Conservation (phyloP, 768 basidiomycete species). For the Russula dissimulans region DNA sequence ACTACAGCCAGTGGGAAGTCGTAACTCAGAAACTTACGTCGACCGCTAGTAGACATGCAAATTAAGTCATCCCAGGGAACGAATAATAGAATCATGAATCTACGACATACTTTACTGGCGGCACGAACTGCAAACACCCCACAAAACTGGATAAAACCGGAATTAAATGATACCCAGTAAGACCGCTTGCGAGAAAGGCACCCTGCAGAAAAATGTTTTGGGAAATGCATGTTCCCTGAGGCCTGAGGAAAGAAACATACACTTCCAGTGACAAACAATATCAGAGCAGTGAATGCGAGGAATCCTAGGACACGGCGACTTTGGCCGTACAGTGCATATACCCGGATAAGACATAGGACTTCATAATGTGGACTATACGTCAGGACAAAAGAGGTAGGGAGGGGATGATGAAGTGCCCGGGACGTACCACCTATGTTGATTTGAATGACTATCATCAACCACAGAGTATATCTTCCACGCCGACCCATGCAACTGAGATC, state of each 20-base stretch:
- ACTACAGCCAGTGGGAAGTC: too few species aligned
- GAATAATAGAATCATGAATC: neutral
- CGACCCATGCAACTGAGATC: neutral
- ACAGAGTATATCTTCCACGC: neutral
- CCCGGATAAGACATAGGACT: constrained; percentile 1
- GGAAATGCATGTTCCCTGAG: neutral
- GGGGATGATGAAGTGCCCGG: too few species aligned
- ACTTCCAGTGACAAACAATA: neutral
- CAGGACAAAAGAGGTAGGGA: neutral
- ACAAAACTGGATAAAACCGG: neutral
- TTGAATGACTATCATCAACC: neutral
- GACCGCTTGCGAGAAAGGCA: neutral
- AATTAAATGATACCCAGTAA: neutral
- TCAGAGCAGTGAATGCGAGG: neutral
- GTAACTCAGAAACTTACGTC: neutral
- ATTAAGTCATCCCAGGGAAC: too few species aligned
- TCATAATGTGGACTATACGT: neutral
- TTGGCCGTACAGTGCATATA: constrained; percentile 2
- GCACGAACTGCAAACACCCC: neutral
- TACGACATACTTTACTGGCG: neutral
- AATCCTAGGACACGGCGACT: neutral
- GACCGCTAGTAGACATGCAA: neutral
- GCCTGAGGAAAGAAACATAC: neutral
- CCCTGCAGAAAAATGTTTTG: neutral
- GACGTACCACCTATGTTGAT: neutral